Base-by-base conservation (phyloP, 495 filamentous ascomycete species). In the Lepraria neglecta region DNA sequence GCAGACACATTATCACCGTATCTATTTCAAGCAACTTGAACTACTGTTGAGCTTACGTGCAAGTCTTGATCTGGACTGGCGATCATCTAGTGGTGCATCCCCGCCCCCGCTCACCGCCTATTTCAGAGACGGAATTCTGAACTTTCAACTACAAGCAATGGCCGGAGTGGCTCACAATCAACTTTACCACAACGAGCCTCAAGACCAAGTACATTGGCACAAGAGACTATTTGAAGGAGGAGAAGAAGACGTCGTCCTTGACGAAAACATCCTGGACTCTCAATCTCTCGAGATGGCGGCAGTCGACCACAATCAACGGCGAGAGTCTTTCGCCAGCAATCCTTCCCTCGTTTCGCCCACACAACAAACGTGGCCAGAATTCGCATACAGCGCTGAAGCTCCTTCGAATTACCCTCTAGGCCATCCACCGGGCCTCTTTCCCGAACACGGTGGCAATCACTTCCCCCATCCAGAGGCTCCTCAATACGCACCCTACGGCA, bases 261-360 rank as follows among this genome's bases (percentile, higher is more conserved):
- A 95, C 75, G 88, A 92, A 48, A 86, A 88, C 76, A 92, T 92
- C 70, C 81, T 92, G 64, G 89, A 91, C 72, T 65, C 81, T 78
- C 69, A 82, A 17, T 82, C 84, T 40, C 76, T 90, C 66, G 85
- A 88, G 65, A 82, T 90, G 74, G 85, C 87, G 47, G 79, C 83
- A 64, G 80, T 85, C 75, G 79, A 77, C 61, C 82, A 80, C 64
- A 74, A 78, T 65, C 76, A 73, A 76, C 82, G 87, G 70, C 80
- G 85, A 70, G 80, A 87, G 62, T 87, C 88, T 56, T 89, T 91
- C 73, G 85, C 85, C 63, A 82, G 85, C 54, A 72, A 77, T 42
- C 76, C 84, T 53, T 77, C 85, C 57, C 78, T 88, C 70, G 89
- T 87, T 73, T 86, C 87, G 58, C 85, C 87, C 75, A 85, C 87